Percentiles rank a stretch among this genome's conserved stretches.
These are phyloP conservation scores for Yamadazyma nakazawae DNA, from an alignment of 805 yeast genomes.

Conservation along the genomic window DNA sequence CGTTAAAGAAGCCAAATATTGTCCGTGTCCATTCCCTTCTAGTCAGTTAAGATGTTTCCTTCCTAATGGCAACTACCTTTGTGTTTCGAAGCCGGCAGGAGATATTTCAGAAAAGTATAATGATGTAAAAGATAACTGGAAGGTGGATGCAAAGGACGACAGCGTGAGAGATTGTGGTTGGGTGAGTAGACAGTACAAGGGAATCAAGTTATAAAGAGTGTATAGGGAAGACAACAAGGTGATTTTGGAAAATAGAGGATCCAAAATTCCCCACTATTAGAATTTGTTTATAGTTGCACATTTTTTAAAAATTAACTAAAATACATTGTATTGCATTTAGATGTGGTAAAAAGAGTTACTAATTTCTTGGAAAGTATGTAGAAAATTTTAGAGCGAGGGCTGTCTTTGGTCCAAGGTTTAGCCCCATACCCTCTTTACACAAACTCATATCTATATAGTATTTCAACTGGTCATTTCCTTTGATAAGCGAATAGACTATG, in stretches of 20 bases:
- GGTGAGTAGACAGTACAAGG: slow-evolving; percentile 63
- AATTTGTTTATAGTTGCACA: no score
- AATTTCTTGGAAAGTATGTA: no score
- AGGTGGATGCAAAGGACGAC: slow-evolving; percentile 50
- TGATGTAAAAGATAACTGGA: slow-evolving; percentile 44
- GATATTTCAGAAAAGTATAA: slow-evolving; percentile 29
- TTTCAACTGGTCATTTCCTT: no score
- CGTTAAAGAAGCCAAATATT: slow-evolving; percentile 62
- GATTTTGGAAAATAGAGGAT: no score
- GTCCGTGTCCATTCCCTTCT: slow-evolving; percentile 89
- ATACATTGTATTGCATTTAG: not conserved
- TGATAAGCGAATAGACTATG: no score
- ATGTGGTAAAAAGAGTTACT: no score
- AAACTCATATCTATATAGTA: no score
- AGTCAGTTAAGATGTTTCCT: slow-evolving; percentile 78
- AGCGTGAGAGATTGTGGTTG: slow-evolving; percentile 75
- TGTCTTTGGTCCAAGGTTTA: no score
- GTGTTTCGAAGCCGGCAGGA: slow-evolving; percentile 79
- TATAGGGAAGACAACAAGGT: no score
- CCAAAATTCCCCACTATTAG: not conserved
- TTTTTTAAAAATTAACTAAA: not conserved
- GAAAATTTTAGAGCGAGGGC: no score
- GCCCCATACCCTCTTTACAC: no score
- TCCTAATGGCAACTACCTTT: slow-evolving; percentile 68
- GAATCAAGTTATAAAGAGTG: not conserved